A percentile compares a stretch with the other conserved stretches of the same genome.
Evolutionary conservation across 2,329 filamentous ascomycete genomes (phyloP).

Genomic region (Mollisiaceae sp.): DNA sequence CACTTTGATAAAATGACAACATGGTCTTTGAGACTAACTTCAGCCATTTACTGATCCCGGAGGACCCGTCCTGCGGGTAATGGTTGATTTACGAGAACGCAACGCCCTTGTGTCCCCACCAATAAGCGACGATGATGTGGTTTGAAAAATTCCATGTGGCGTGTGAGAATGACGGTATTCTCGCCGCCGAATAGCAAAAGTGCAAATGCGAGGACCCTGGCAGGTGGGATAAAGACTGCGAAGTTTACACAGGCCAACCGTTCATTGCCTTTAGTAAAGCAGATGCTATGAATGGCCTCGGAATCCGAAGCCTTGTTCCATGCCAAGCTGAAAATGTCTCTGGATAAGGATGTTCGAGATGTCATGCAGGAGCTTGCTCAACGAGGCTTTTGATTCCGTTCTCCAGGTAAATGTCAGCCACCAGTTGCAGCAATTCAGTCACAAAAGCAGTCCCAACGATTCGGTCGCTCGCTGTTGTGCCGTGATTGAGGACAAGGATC

Average conservation of each 20-base stretch:
- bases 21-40: neutral
- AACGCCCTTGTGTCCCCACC: slow-evolving; percentile 3
- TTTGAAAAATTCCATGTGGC: slow-evolving; percentile 1
- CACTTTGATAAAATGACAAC: neutral
- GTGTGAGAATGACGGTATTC: neutral
- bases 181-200: slow-evolving; percentile 5
- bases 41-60: neutral
- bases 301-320: neutral
- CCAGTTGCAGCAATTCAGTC: slow-evolving; percentile 2
- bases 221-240: neutral
- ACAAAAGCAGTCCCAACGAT: slow-evolving; percentile 4
- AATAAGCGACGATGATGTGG: neutral
- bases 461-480: slow-evolving; percentile 4
- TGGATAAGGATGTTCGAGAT: slow-evolving; percentile 21
- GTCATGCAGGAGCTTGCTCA: slow-evolving; percentile 15
- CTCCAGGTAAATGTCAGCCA: neutral
- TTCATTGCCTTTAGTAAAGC: neutral
- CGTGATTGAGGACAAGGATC: slow-evolving; percentile 4
- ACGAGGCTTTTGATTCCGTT: neutral
- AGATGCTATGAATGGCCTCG: neutral
- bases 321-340: slow-evolving; percentile 8
- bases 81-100: neutral
- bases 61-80: neutral
- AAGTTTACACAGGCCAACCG: slow-evolving; percentile 5
- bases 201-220: neutral